phyloP scores from a whole-genome alignment of 2,329 filamentous ascomycete species.

The Nemania abortiva region DNA sequence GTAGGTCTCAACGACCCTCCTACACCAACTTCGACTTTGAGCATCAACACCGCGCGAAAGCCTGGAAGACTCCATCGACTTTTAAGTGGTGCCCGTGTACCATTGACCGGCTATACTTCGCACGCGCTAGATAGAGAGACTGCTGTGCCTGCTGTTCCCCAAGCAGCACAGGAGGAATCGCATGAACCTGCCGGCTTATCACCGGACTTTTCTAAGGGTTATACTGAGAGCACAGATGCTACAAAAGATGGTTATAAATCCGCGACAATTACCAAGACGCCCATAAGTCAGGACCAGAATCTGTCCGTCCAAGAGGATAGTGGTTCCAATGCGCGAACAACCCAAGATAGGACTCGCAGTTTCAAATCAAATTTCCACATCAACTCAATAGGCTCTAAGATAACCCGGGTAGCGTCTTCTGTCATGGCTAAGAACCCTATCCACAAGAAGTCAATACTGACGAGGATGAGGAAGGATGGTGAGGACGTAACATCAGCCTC shows the following conservation, averaged over 20 bases:
- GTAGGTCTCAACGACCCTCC: conserved; percentile 47
- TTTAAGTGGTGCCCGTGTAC: conserved; percentile 52
- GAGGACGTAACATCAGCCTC: not conserved
- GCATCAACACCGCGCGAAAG: conserved; percentile 54
- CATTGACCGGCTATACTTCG: conserved; percentile 51
- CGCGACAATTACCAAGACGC: conserved; percentile 47
- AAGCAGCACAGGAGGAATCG: conserved; percentile 53
- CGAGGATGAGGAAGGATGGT: conserved; percentile 23
- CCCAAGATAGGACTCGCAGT: conserved; percentile 25
- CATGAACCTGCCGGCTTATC: conserved; percentile 53
- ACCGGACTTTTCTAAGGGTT: conserved; percentile 53
- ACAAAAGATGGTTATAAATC: conserved; percentile 64
- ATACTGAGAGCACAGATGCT: conserved; percentile 55
- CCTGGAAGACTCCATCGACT: conserved; percentile 57
- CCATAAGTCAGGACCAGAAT: not conserved
- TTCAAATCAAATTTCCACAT: conserved; percentile 36
- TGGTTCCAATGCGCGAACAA: not conserved
- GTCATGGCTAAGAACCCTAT: conserved; percentile 50
- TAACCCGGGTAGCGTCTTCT: conserved; percentile 47
- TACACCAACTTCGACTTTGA: conserved; percentile 50
- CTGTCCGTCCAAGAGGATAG: conserved; percentile 1
- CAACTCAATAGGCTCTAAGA: conserved; percentile 41
- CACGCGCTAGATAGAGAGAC: conserved; percentile 49
- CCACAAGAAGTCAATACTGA: conserved; percentile 51
- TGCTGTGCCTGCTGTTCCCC: conserved; percentile 54